Conservation (phyloP, 2,329 filamentous ascomycete species). For the Aspergillus niger region DNA sequence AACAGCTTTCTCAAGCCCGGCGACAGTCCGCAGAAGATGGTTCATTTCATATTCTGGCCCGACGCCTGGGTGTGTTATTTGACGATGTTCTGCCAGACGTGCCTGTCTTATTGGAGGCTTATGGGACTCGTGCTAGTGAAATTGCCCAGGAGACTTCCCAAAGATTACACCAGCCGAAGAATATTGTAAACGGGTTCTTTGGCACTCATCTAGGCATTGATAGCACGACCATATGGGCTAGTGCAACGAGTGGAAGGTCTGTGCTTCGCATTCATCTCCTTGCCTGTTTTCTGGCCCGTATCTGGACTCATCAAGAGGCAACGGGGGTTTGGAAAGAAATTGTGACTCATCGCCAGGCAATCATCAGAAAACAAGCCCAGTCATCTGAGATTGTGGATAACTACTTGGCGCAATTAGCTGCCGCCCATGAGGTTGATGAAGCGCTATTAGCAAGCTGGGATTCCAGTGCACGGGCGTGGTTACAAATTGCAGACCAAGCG, state of each 20-base stretch:
- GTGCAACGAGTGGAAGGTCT: conserved; percentile 5
- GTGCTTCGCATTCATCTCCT: conserved; percentile 13
- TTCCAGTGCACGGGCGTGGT: conserved; percentile 13
- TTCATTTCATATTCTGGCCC: conserved; percentile 38
- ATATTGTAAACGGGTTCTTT: conserved; percentile 11
- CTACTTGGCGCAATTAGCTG: conserved; percentile 5
- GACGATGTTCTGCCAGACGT: conserved; percentile 33
- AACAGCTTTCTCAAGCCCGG: conserved; percentile 31
- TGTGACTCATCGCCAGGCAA: conserved; percentile 2
- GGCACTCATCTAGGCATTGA: conserved; percentile 11
- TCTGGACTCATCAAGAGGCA: conserved; percentile 13
- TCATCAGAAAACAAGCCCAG: conserved; percentile 1
- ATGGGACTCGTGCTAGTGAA: conserved; percentile 14
- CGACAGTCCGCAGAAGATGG: conserved; percentile 44
- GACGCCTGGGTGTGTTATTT: conserved; percentile 46
- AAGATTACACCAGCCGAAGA: not conserved
- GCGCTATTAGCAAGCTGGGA: conserved; percentile 9
- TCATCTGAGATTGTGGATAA: not conserved
- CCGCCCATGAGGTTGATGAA: conserved; percentile 7
- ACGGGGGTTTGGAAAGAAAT: conserved; percentile 12
- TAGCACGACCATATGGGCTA: conserved; percentile 14
- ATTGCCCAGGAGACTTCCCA: conserved; percentile 2
- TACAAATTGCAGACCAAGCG: conserved; percentile 11
- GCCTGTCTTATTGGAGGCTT: conserved; percentile 35
- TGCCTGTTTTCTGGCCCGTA: conserved; percentile 14